phyloP scores from a whole-genome alignment of 1,284 basidiomycete species.

The Kalmanozyma brasiliensis region DNA sequence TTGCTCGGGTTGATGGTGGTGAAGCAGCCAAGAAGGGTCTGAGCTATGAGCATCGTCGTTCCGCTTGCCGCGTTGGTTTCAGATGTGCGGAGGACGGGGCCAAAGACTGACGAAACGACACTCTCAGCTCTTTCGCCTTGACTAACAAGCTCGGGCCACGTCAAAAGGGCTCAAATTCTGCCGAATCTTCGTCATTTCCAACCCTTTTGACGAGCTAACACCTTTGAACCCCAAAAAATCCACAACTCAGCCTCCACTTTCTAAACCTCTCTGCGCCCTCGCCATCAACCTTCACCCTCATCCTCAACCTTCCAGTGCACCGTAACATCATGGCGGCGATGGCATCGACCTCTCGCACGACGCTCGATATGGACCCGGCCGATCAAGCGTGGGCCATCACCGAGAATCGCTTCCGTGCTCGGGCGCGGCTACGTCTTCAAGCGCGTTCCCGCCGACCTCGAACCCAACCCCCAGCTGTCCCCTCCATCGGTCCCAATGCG shows the following conservation, averaged over 20 bases:
- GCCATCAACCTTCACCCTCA: background rate
- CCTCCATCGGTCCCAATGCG: slow-evolving; percentile 50
- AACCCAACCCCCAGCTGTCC: slow-evolving; percentile 12
- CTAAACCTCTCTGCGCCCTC: background rate
- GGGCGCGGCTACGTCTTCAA: slow-evolving; percentile 34
- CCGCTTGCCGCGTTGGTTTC: no score
- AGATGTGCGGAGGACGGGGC: no score
- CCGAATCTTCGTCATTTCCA: no score
- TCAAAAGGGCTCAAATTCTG: no score
- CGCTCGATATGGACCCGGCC: slow-evolving; percentile 29
- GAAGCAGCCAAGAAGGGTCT: background rate
- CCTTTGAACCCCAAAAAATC: background rate
- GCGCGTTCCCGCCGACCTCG: slow-evolving; percentile 31
- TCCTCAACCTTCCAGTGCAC: background rate
- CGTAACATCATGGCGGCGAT: slow-evolving; percentile 17
- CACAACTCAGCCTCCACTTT: slow-evolving; percentile 43
- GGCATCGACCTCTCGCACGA: slow-evolving; percentile 15
- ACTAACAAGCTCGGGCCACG: slow-evolving; percentile 23
- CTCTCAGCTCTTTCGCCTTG: background rate
- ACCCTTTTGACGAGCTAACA: background rate
- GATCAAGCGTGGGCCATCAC: slow-evolving; percentile 44
- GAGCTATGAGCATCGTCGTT: no score
- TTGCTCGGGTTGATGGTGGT: slow-evolving; percentile 1
- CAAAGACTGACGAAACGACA: no score
- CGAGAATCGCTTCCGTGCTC: slow-evolving; percentile 38